Conservation (phyloP, 2,329 filamentous ascomycete genomes). For the Alternaria dauci region DNA sequence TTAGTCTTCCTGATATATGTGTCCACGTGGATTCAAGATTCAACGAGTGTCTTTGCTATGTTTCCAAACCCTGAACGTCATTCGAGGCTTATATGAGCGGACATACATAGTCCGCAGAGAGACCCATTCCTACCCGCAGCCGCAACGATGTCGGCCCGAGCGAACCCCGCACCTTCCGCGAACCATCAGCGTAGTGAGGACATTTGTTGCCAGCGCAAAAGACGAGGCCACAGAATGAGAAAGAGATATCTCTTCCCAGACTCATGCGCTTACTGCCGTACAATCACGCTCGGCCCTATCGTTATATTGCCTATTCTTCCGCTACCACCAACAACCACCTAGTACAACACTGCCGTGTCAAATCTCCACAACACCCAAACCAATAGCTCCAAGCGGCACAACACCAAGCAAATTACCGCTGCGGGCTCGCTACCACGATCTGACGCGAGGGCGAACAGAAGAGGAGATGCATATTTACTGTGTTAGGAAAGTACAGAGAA, state of each 20-base stretch:
- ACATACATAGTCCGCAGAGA: conserved; percentile 5
- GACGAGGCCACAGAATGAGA: neutral
- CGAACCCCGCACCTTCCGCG: conserved; percentile 12
- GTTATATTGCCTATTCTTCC: conserved; percentile 2
- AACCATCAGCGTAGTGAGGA: neutral
- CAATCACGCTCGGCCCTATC: conserved; percentile 6
- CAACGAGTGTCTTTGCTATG: neutral
- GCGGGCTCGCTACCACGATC: conserved; percentile 12
- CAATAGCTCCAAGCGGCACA: conserved; percentile 12
- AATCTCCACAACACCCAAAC: conserved; percentile 2
- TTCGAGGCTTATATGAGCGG: neutral
- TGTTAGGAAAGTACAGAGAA: conserved; percentile 10
- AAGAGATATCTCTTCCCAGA: neutral
- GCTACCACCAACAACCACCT: conserved; percentile 9
- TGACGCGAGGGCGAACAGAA: conserved; percentile 12
- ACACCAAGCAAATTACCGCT: conserved; percentile 12
- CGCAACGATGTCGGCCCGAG: conserved; percentile 15
- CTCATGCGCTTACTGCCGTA: neutral
- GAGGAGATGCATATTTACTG: conserved; percentile 1
- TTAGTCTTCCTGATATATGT: neutral
- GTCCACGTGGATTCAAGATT: neutral
- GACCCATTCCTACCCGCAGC: neutral
- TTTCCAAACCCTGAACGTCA: neutral
- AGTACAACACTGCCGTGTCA: conserved; percentile 4
- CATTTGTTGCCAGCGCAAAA: neutral